Evolutionary conservation across 805 yeast species (phyloP), one percentile per base, ranked within the genome.

Genomic region (Spathaspora hagerdaliae): DNA sequence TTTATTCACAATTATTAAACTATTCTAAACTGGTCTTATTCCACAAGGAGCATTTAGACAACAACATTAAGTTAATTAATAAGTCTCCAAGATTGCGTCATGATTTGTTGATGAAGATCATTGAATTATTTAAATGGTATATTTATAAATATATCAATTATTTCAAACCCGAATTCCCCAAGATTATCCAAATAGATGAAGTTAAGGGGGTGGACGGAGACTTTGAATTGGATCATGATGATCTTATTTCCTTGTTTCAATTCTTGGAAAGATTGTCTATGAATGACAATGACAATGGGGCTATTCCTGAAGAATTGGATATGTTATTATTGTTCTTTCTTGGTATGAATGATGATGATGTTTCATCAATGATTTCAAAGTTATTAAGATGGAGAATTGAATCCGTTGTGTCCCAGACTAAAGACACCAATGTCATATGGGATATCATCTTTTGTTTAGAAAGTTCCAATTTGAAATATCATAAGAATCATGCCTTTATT

Each of bases 371-470:
- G 3, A 67, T 75, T 0, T 65, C 77, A 0, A 69, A 67, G 36
- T 46, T 74, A 0, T 55, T 81, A 13, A 73, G 82, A 49, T 84
- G 88, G 89, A 75, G 81, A 61, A 67, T 74, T 27, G 43, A 53
- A 1, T 46, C 54, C 0, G 63, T 80, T 6, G 50, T 53, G 9
- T 29, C 44, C 13, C 47, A 38, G n/a, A 43, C 51, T 10, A 38
- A 40, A 12, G 51, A 52, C 11, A 44, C 63, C 1, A 34, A 44
- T 3, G 56, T 65, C 7, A 52, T 73, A 5, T 83, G 88, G 88
- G 52, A 63, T 2, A 48, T 71, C 2, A 64, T 83, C 7, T 71
- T 66, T 43, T 47, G 53, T 0, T 57, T 80, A 13, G 57, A 65
- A 39, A 49, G 50, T 2, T 60, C 76, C 0, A 41, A 51, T 1